phyloP scores from a whole-genome alignment of 306 rosid genomes.

The Canavalia ensiformis region DNA sequence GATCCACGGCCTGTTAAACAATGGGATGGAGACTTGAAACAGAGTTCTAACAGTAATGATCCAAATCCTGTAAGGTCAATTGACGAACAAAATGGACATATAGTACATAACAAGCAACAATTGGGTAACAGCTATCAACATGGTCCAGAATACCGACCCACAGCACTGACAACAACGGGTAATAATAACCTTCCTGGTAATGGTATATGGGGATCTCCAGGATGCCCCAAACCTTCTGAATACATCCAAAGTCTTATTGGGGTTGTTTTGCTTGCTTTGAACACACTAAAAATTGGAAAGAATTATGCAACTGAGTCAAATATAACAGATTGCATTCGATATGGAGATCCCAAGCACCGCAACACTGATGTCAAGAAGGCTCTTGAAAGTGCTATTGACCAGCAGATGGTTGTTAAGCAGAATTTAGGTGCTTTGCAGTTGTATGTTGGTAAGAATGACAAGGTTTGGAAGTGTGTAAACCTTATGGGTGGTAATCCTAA shows the following conservation, averaged over 20 bases:
- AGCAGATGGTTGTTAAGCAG: constrained; percentile 83
- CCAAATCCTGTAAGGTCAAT: constrained; percentile 53
- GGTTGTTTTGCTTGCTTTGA: constrained; percentile 80
- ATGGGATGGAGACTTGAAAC: constrained; percentile 61
- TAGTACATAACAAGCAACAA: constrained; percentile 56
- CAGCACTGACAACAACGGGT: constrained; percentile 47
- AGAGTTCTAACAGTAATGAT: constrained; percentile 53
- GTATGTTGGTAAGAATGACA: constrained; percentile 82
- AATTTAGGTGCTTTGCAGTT: constrained; percentile 76
- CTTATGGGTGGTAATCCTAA: constrained; percentile 68
- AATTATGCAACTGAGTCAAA: constrained; percentile 83
- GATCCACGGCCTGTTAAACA: constrained; percentile 54
- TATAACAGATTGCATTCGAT: constrained; percentile 81
- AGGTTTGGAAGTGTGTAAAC: constrained; percentile 85
- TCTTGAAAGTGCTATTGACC: constrained; percentile 78
- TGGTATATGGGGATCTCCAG: constrained; percentile 80
- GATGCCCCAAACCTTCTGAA: constrained; percentile 78
- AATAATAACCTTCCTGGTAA: constrained; percentile 58
- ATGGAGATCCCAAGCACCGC: constrained; percentile 86
- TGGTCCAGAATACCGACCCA: constrained; percentile 58
- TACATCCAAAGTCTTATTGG: constrained; percentile 86
- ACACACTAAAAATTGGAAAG: constrained; percentile 72
- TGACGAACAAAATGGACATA: constrained; percentile 63
- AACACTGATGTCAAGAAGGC: constrained; percentile 85
- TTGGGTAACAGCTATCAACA: constrained; percentile 58